A percentile compares a stretch with the other conserved stretches of the same genome.
Evolutionary conservation across 345 rosid genomes (phyloP).

Genomic region (Boechera retrofracta): DNA sequence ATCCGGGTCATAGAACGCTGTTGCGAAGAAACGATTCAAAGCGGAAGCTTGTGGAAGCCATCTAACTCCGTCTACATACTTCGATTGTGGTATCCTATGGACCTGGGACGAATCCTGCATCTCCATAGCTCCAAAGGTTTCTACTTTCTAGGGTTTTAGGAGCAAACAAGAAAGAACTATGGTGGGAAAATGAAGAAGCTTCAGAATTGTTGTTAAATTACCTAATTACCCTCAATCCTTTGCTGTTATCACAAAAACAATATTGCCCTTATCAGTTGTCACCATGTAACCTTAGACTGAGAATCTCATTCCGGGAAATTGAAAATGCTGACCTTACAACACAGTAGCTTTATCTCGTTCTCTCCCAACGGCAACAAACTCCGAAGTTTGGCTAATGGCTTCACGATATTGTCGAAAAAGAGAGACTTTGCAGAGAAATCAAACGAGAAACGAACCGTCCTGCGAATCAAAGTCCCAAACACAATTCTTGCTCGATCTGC

Average conservation of each 20-base stretch:
- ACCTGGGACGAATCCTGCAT: conserved; percentile 50
- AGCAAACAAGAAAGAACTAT: background rate
- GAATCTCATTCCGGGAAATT: background rate
- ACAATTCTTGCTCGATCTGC: conserved; percentile 52
- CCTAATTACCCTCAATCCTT: conserved; percentile 9
- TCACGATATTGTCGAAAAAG: conserved; percentile 47
- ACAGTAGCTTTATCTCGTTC: conserved; percentile 33
- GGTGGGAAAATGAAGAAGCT: conserved; percentile 30
- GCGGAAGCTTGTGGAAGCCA: conserved; percentile 87
- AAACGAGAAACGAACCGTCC: conserved; percentile 20
- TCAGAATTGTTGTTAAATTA: background rate
- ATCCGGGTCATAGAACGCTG: conserved; percentile 66
- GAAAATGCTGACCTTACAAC: conserved; percentile 47
- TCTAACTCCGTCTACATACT: conserved; percentile 72
- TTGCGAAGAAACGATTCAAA: conserved; percentile 57
- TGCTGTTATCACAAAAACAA: background rate
- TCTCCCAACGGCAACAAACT: conserved; percentile 10
- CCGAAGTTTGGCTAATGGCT: conserved; percentile 20
- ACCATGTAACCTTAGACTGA: background rate
- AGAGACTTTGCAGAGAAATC: conserved; percentile 46
- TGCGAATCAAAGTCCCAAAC: conserved; percentile 44
- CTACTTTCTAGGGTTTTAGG: conserved; percentile 35
- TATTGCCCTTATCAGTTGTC: background rate
- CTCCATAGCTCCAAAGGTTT: conserved; percentile 58
- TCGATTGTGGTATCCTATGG: conserved; percentile 63